phyloP scores from a whole-genome alignment of 1,284 basidiomycete genomes.

The Agaricales sp. region DNA sequence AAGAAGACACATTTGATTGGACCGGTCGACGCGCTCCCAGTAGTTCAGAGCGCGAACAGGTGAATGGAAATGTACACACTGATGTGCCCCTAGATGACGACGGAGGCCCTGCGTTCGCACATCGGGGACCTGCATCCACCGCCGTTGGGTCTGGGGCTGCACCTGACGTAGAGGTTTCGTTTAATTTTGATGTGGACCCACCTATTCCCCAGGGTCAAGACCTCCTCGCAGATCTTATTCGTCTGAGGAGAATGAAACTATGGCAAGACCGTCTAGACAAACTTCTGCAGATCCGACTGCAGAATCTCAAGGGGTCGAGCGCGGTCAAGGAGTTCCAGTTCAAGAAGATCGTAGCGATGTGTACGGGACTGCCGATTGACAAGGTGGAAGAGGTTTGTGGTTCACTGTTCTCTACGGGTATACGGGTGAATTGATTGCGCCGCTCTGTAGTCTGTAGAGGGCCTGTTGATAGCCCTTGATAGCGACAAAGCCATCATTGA shows the following conservation, averaged over 20 bases:
- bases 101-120: slow-evolving; percentile 48
- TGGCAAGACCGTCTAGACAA: slow-evolving; percentile 79
- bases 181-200: slow-evolving; percentile 56
- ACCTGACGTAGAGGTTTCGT: slow-evolving; percentile 39
- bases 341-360: slow-evolving; percentile 84
- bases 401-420: neutral
- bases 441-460: slow-evolving; percentile 68
- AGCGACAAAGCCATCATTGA: slow-evolving; percentile 82
- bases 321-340: slow-evolving; percentile 84
- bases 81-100: slow-evolving; percentile 10
- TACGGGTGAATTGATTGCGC: slow-evolving; percentile 10
- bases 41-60: slow-evolving; percentile 40
- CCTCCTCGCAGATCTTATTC: slow-evolving; percentile 49
- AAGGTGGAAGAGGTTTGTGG: slow-evolving; percentile 66
- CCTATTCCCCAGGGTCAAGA: slow-evolving; percentile 48
- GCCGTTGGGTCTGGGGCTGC: slow-evolving; percentile 35
- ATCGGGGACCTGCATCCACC: slow-evolving; percentile 54
- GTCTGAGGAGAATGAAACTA: slow-evolving; percentile 62
- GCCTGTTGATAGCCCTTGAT: slow-evolving; percentile 81
- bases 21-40: slow-evolving; percentile 60
- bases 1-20: slow-evolving; percentile 81
- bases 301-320: slow-evolving; percentile 66
- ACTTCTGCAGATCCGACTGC: slow-evolving; percentile 60
- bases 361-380: slow-evolving; percentile 80
- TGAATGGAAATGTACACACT: slow-evolving; percentile 15